Percentiles rank a stretch among this genome's conserved stretches.
These are phyloP conservation scores for Leptographium galeiforme DNA, from an alignment of 2,329 filamentous ascomycete species.

Conservation along the genomic window DNA sequence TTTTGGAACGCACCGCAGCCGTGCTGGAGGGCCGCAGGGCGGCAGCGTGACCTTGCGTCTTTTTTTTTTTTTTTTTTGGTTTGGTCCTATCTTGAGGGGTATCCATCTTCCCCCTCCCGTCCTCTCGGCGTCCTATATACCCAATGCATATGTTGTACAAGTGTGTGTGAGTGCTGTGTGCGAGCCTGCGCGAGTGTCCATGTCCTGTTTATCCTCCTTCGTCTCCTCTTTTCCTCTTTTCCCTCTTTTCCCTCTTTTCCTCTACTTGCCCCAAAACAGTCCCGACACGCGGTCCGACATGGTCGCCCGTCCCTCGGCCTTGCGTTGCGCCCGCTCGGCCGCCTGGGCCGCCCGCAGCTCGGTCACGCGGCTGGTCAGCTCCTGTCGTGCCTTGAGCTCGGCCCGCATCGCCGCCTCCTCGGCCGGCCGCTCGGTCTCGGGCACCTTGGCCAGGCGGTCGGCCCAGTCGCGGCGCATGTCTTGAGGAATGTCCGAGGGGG, in stretches of 20 bases:
- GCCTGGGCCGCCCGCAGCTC: constrained; percentile 42
- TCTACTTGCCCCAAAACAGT: constrained; percentile 13
- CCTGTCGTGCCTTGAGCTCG: constrained; percentile 45
- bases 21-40: constrained; percentile 32
- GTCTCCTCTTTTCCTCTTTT: too few relatives aligned
- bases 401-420: constrained; percentile 52
- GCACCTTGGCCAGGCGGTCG: constrained; percentile 42
- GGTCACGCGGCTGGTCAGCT: constrained; percentile 43
- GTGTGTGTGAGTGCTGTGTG: neutral
- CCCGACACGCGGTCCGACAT: constrained; percentile 25
- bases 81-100: too few relatives aligned
- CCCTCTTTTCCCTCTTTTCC: neutral
- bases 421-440: constrained; percentile 41
- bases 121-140: neutral
- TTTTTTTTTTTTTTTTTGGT: neutral
- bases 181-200: too few relatives aligned
- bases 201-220: too few relatives aligned
- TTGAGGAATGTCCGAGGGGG: constrained; percentile 21
- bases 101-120: too few relatives aligned
- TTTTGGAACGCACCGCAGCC: constrained; percentile 46
- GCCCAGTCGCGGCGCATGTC: constrained; percentile 38
- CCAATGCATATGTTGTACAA: neutral
- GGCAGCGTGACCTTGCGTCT: neutral
- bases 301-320: constrained; percentile 39
- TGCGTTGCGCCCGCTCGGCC: constrained; percentile 38